phyloP scores from a whole-genome alignment of 306 rosid species.

The Citrullus mucosospermus region DNA sequence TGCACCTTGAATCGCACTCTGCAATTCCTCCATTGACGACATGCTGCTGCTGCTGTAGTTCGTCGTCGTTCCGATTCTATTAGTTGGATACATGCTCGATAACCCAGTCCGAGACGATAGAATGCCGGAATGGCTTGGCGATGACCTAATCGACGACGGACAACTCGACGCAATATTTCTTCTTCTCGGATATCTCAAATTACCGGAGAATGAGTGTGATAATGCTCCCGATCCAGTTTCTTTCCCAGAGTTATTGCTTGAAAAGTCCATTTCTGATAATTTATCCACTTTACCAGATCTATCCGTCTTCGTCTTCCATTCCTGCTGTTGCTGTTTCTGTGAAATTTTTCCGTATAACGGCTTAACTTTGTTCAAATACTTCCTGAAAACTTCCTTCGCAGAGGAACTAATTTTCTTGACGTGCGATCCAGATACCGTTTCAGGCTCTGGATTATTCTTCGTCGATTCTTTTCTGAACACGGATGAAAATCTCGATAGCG shows the following conservation, averaged over 20 bases:
- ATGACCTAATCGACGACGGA: constrained; percentile 83
- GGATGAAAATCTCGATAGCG: constrained; percentile 68
- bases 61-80: constrained; percentile 1
- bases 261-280: not conserved
- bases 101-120: constrained; percentile 31
- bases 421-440: constrained; percentile 19
- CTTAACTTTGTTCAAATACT: constrained; percentile 75
- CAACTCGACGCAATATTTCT: constrained; percentile 65
- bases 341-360: constrained; percentile 48
- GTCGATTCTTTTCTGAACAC: constrained; percentile 49
- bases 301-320: constrained; percentile 22
- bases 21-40: constrained; percentile 89
- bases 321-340: constrained; percentile 7
- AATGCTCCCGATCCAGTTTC: constrained; percentile 19
- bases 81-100: not conserved
- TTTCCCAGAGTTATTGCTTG: constrained; percentile 9
- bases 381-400: constrained; percentile 60
- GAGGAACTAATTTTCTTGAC: constrained; percentile 51
- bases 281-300: constrained; percentile 16
- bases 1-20: constrained; percentile 94
- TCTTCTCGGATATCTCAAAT: constrained; percentile 50
- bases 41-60: constrained; percentile 7
- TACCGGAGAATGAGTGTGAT: constrained; percentile 70
- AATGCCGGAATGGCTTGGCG: constrained; percentile 74
- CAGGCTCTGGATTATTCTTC: constrained; percentile 4